Base-by-base conservation (phyloP, 352 stramenopile species). In the Pseudoperonospora humuli region DNA sequence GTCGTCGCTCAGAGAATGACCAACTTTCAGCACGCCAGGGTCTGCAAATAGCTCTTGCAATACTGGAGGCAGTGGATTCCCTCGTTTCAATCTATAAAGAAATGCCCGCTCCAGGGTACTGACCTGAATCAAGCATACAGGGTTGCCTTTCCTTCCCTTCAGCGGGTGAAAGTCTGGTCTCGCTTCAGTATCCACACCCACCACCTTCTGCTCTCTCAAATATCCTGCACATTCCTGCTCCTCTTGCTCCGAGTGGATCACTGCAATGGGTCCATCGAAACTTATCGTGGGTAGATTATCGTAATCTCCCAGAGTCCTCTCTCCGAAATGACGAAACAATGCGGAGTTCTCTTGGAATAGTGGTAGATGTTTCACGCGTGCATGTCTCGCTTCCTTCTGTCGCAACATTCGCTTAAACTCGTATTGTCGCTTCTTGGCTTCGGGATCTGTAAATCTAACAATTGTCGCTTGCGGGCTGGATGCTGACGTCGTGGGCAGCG, bases 161-260 rank as follows among this genome's bases (percentile, higher is more conserved):
- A 74, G 57, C 18, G 56, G 50, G 11, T 27, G 51, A 33, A 88
- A 83, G 23, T 75, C 66, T 2, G 80, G 80, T 51, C 79, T 77
- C 7, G 73, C 78, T 45, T 93, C 80, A n/a, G 75, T 90, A 57
- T 90, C 80, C 7, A 93, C 62, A 13, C 80, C 80, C 34, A 69
- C 25, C 5, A 78, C 67, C 48, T 68, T 64, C 48, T 89, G 77
- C 13, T 66, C 43, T 4, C 55, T 57, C 21, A 90, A 26, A 45
- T 84, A 87, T 9, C 55, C 32, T 21, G 57, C 50, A 40, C 83
- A 65, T 34, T 63, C 13, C 7, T 39, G 46, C 39, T 90, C 78
- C 39, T 90, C 75, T 7, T 67, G 49, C 8, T 53, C 47, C 33
- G 73, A 85, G 50, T 85, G 75, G 41, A 90, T 70, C 25, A 87